Evolutionary conservation across 1,139 yeast species (phyloP).

Genomic region (Geotrichum bryndzae): DNA sequence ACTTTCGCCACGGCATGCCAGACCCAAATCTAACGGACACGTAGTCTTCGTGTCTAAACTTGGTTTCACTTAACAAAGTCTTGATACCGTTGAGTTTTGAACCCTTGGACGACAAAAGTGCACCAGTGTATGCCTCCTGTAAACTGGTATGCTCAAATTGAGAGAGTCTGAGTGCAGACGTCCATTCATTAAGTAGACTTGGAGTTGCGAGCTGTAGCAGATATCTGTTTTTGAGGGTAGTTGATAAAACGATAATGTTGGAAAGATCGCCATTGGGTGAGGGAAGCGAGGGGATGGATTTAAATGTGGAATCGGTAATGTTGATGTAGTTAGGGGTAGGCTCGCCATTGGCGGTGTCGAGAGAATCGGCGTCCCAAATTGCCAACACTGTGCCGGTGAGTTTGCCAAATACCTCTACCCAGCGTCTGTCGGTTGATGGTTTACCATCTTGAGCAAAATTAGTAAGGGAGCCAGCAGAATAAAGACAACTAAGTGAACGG

Average conservation of each 20-base stretch:
- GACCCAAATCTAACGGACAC: conserved; percentile 89
- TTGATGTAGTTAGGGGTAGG: conserved; percentile 78
- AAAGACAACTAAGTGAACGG: background rate
- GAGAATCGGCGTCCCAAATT: conserved; percentile 11
- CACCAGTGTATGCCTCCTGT: conserved; percentile 96
- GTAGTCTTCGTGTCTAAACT: conserved; percentile 90
- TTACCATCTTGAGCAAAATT: conserved; percentile 30
- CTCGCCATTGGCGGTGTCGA: conserved; percentile 41
- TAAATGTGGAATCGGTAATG: conserved; percentile 84
- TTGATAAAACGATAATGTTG: conserved; percentile 79
- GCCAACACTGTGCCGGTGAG: conserved; percentile 87
- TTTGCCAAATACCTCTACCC: conserved; percentile 92
- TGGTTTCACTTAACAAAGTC: conserved; percentile 75
- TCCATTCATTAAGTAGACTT: conserved; percentile 50
- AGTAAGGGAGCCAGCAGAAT: background rate
- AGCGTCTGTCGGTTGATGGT: conserved; percentile 67
- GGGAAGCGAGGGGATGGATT: conserved; percentile 59
- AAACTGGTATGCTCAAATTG: conserved; percentile 72
- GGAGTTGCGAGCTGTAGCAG: conserved; percentile 37
- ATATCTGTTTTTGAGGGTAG: conserved; percentile 67
- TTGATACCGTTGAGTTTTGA: conserved; percentile 78
- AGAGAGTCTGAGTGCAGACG: conserved; percentile 72
- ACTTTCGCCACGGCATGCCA: conserved; percentile 97
- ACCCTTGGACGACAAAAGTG: conserved; percentile 82
- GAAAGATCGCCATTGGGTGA: conserved; percentile 58